Evolutionary conservation across 331 rosid species (phyloP), one percentile per base, ranked within the genome.

Genomic region (Saraca asoca): DNA sequence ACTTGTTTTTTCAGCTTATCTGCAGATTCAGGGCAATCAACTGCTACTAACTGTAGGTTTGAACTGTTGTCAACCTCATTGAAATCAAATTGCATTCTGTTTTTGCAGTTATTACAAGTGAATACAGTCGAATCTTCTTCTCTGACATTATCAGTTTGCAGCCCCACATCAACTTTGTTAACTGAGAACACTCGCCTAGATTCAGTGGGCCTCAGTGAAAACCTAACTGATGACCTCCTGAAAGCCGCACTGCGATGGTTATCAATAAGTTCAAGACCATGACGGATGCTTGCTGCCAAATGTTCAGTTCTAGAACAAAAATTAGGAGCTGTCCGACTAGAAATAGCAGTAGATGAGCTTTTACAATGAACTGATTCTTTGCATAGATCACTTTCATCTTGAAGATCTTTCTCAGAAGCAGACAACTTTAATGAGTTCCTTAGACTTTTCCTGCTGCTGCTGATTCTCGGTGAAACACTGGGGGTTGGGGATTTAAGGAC

Each of bases 251-350:
- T 90, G 18, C 80, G 86, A 9, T 73, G 82, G 49, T 84, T 87
- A 68, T 85, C 89, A 62, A 90, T 80, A 69, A 90, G 74, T 78
- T 90, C 91, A 67, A 94, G 99, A 64, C 97, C 99, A 62, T 88
- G 91, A 13, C 78, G 92, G 69, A 94, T 94, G 81, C 99, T 94
- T 73, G 91, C 95, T 35, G 92, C 99, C 79, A 94, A 85, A 51
- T 86, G 75, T 70, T 85, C 92, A 61, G 92, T 75, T 74, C 85
- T 86, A 42, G 76, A 71, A 29, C 66, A 75, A 80, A 77, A 59
- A 35, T 71, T 79, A 59, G 79, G 80, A 53, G 80, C 72, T 39
- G 72, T 71, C 66, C 72, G 88, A 60, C 85, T 62, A 64, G 88
- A 78, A 39, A 82, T 16, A 9, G 68, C 76, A 57, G 69, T 72